Conservation (phyloP, 257 asterid species). For the Jacaranda copaia region DNA sequence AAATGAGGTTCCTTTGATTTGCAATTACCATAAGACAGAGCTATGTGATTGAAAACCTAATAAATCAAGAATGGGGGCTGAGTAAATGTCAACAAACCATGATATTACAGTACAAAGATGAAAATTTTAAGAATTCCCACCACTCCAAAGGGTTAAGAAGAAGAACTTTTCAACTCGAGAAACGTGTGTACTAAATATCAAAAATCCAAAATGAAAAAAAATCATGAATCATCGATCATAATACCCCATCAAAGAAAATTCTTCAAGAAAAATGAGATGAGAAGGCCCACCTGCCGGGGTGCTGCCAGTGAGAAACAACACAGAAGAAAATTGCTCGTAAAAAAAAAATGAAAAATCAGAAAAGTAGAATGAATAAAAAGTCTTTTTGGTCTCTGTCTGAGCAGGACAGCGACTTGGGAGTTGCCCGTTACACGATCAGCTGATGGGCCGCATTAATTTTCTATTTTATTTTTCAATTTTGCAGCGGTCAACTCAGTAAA, state of each 20-base stretch:
- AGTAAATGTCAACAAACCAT: background rate
- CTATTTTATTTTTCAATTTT: no score
- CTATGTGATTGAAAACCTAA: conserved; percentile 12
- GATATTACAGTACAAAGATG: background rate
- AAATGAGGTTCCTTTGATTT: background rate
- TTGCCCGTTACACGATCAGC: no score
- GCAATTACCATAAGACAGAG: conserved; percentile 9
- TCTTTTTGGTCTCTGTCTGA: no score
- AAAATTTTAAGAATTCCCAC: conserved; percentile 20
- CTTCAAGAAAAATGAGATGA: background rate
- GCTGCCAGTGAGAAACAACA: background rate
- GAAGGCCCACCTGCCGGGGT: conserved; percentile 19
- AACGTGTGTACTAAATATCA: background rate
- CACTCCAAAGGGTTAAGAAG: conserved; percentile 1
- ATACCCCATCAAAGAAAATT: background rate
- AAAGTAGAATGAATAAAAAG: background rate
- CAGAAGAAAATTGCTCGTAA: background rate
- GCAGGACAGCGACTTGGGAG: no score
- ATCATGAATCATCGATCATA: background rate
- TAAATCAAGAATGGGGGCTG: conserved; percentile 9
- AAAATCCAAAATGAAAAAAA: background rate
- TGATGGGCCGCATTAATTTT: no score
- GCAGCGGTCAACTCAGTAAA: no score
- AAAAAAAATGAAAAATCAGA: background rate
- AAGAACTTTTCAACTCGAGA: background rate